Conservation (phyloP, 2,329 filamentous ascomycete species). For the Hirsutella thompsonii region DNA sequence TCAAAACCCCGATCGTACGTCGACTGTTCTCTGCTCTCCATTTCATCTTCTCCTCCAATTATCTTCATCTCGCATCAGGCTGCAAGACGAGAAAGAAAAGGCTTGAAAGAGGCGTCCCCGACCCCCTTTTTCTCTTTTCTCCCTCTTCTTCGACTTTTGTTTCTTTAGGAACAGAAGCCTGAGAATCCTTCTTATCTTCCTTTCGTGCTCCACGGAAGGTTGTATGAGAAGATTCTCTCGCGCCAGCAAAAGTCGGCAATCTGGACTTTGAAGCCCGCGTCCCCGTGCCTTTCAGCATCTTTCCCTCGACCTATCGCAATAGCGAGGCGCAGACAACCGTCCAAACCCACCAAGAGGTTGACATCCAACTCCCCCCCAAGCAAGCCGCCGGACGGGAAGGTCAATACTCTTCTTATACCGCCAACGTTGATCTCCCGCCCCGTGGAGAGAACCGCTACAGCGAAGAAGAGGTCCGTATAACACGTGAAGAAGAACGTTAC, state of each 20-base stretch:
- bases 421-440: constrained; percentile 49
- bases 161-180: constrained; percentile 48
- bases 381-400: constrained; percentile 96
- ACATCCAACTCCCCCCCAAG: constrained; percentile 58
- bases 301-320: constrained; percentile 90
- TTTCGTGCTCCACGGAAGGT: constrained; percentile 49
- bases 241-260: constrained; percentile 73
- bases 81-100: constrained; percentile 20
- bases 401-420: constrained; percentile 67
- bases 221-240: constrained; percentile 53
- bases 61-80: constrained; percentile 21
- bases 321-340: constrained; percentile 32
- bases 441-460: constrained; percentile 49
- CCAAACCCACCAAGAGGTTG: constrained; percentile 75
- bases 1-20: constrained; percentile 26
- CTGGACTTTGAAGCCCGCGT: constrained; percentile 99
- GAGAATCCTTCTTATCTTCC: constrained; percentile 57
- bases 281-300: constrained; percentile 99
- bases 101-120: constrained; percentile 19
- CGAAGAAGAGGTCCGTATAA: constrained; percentile 76
- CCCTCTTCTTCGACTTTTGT: constrained; percentile 33
- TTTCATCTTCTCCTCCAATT: constrained; percentile 22
- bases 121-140: constrained; percentile 18
- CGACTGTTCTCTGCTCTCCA: constrained; percentile 13
- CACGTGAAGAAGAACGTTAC: constrained; percentile 65